A percentile compares a stretch with the other conserved stretches of the same genome.
These are phyloP conservation scores for Geotrichum histeridarum DNA, from an alignment of 1,139 yeast species.

Conservation along the genomic window DNA sequence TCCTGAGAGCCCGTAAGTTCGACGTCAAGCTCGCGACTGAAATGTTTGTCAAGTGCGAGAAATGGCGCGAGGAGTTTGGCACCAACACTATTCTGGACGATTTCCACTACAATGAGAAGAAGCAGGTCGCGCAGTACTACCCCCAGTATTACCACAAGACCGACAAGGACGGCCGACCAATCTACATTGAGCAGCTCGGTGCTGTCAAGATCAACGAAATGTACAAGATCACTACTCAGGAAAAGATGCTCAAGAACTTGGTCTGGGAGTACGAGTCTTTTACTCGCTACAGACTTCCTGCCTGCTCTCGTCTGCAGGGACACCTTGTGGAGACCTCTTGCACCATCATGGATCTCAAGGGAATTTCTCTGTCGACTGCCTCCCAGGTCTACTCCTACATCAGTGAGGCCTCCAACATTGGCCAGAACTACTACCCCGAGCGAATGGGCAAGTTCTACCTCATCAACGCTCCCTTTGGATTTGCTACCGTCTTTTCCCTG, in stretches of 20 bases:
- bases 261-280: constrained; percentile 98
- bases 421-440: constrained; percentile 98
- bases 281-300: constrained; percentile 78
- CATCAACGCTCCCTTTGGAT: constrained; percentile 96
- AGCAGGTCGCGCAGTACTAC: constrained; percentile 79
- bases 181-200: constrained; percentile 90
- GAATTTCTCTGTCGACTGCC: constrained; percentile 80
- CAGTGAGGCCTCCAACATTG: constrained; percentile 85
- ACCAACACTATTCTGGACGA: constrained; percentile 79
- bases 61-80: constrained; percentile 86
- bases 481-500: constrained; percentile 84
- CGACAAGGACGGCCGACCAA: constrained; percentile 94
- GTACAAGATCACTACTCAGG: constrained; percentile 91
- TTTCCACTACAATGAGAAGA: constrained; percentile 86
- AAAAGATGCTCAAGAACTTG: constrained; percentile 89
- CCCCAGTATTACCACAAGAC: constrained; percentile 98
- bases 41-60: constrained; percentile 84
- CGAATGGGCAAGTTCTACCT: constrained; percentile 97
- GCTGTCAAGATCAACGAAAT: constrained; percentile 81
- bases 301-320: constrained; percentile 81
- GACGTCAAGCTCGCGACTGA: constrained; percentile 70
- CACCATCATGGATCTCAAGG: constrained; percentile 91
- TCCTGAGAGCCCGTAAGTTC: constrained; percentile 92
- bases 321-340: constrained; percentile 88
- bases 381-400: constrained; percentile 83